These are phyloP conservation scores for Aspergillus terreus DNA, from an alignment of 2,329 filamentous ascomycete genomes.

Conservation along the genomic window DNA sequence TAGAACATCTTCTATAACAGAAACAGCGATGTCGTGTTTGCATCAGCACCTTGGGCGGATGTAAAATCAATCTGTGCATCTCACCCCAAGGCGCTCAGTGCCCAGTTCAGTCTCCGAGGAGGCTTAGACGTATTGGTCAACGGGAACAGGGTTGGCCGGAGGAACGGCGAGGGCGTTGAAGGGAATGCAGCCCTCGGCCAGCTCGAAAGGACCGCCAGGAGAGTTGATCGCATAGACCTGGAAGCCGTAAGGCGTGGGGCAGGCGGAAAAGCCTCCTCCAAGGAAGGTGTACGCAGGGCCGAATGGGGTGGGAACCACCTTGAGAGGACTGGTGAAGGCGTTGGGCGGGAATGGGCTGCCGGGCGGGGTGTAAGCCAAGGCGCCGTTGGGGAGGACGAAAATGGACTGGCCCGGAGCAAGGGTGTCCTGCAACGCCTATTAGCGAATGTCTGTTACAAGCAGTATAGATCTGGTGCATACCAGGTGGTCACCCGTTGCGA, in stretches of 20 bases:
- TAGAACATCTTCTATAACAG: neutral
- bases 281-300: neutral
- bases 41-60: too few species aligned
- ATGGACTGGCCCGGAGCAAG: neutral
- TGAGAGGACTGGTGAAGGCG: neutral
- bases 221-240: slow-evolving; percentile 39
- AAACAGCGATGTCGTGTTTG: neutral
- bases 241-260: slow-evolving; percentile 23
- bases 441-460: neutral
- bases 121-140: neutral
- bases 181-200: neutral
- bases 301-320: neutral
- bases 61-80: neutral
- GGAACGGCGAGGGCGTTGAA: neutral
- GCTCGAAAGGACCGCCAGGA: neutral
- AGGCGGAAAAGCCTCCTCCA: neutral
- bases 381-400: neutral
- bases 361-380: neutral
- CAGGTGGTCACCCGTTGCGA: neutral
- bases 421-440: neutral
- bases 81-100: neutral
- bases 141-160: neutral
- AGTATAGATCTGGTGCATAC: neutral
- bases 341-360: neutral
- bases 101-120: neutral